Percentiles rank a stretch among this genome's conserved stretches.
phyloP scores from a whole-genome alignment of 2,329 filamentous ascomycete species.

The Aureobasidium sp. region DNA sequence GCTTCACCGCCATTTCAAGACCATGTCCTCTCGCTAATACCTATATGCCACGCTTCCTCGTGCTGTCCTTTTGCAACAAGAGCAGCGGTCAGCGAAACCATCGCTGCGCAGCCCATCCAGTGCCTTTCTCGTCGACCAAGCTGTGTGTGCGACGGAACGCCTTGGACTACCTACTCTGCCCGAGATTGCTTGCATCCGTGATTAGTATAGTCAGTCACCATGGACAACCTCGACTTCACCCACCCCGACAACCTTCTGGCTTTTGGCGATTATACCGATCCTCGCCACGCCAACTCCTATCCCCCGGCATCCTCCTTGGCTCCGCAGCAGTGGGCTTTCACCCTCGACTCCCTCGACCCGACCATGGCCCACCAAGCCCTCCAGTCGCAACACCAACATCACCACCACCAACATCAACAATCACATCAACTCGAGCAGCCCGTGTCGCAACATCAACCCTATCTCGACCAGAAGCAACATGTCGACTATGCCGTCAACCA shows the following conservation, averaged over 20 bases:
- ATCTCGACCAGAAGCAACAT: constrained; percentile 23
- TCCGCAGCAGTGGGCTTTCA: constrained; percentile 2
- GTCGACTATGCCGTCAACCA: constrained; percentile 3
- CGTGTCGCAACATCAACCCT: constrained; percentile 10
- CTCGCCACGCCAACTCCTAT: constrained; percentile 20
- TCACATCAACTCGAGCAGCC: constrained; percentile 8
- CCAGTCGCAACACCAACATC: constrained; percentile 18
- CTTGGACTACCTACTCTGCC: neutral
- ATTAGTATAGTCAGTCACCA: constrained; percentile 17
- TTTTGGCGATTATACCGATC: constrained; percentile 31
- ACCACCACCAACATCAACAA: constrained; percentile 14
- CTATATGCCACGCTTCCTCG: constrained; percentile 7
- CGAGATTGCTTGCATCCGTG: constrained; percentile 7
- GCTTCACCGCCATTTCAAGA: constrained; percentile 16
- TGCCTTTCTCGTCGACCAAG: neutral
- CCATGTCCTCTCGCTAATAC: constrained; percentile 4
- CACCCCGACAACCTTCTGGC: constrained; percentile 32
- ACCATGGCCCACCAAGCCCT: constrained; percentile 15
- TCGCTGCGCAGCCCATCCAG: constrained; percentile 3
- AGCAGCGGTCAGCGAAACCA: constrained; percentile 10
- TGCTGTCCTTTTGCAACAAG: constrained; percentile 3
- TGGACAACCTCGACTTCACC: constrained; percentile 37
- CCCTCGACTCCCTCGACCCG: constrained; percentile 25
- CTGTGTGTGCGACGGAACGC: constrained; percentile 5
- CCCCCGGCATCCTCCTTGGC: constrained; percentile 18